Base-by-base conservation (phyloP, 2,329 filamentous ascomycete genomes). In the Phaeoacremonium minimum region DNA sequence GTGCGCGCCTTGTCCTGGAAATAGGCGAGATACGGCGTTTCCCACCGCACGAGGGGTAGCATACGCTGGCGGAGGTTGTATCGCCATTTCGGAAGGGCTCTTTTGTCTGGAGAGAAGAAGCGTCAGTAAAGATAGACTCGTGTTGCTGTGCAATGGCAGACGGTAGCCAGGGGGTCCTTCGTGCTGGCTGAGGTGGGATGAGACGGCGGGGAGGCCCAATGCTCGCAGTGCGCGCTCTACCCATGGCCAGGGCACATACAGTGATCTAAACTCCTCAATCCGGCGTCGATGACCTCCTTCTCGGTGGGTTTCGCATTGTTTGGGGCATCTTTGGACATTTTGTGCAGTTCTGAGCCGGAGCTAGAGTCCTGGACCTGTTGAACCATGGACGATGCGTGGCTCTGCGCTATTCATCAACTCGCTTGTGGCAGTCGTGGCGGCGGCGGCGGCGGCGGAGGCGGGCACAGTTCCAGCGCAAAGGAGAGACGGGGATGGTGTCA, bases 1-100 rank as follows among this genome's bases (percentile, higher is more conserved):
- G 87, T 84, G 53, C 91, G 85, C 57, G 91, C 63, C 57, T 71
- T 80, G 48, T 83, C 75, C 71, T 98, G 93, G 55, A 95, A 67
- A 66, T 78, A 83, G 39, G 91, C 91, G 14, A 98, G 80, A 62
- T 95, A 93, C 2, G 90, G 91, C 18, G 93, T 98, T 68, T 98
- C 93, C 83, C 84, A 90, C 58, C 93, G 83, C 38, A 97, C 81
- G 40, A 97, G 73, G 44, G 91, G 91, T 41, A 98, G 81, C 40
- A 91, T 71, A 50, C 69, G 71, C 60, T 95, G 84, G 58, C 93
- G 87, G 49, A 95, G 65, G 44, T 71, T 68, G 67, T 96, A 95
- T 52, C 93, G 83, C 93, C 93, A 97, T 74, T 63, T 63, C 37
- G 93, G 90, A 40, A 98, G 79, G 48, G 81, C 81, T 58, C 80